Base-by-base conservation (phyloP, 176 grass and related monocot genomes). In the Ensete ventricosum region DNA sequence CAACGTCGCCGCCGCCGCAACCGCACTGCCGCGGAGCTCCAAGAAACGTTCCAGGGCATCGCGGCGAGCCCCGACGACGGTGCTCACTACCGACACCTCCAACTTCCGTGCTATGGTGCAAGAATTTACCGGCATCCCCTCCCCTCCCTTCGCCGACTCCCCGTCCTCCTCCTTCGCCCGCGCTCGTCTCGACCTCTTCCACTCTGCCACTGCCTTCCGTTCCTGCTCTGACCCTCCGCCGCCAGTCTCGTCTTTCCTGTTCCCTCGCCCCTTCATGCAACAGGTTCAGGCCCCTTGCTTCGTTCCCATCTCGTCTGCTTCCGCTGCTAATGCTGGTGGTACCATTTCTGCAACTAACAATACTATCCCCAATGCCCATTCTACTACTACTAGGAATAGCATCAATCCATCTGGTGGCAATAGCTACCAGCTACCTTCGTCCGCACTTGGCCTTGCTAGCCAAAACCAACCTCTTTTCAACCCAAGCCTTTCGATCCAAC, bases 41-140 rank as follows among this genome's bases (percentile, higher is more conserved):
- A 75, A 75, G 73, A 75, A 75, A 29, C 53, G 73, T 10, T 20
- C 73, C 17, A 58, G 73, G 55, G 73, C 73, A 14, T 62, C 73
- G 3, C 73, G 55, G 22, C 55, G 73, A 12, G 73, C 26, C 20
- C 55, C 73, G 54, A 75, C 73, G 24, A 75, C 73, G 14, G 73
- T 75, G 16, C 73, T 75, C 22, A 75, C 73, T 8, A 75, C 73
- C 17, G 73, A 75, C 55, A 49, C 73, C 26, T 62, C 34, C 53
- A 76, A 76, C 73, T 76, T 76, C 55, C 55, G 73, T 16, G 73
- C 73, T 3, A 76, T 76, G 73, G 73, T 76, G 24, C 73, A 76
- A 62, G 55, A 76, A 21, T 76, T 76, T 29, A 76, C 73, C 54
- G 73, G 73, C 54, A 62, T 76, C 73, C 73, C 55, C 50, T 73